Evolutionary conservation across 139 green algal genomes (phyloP), one percentile per base, ranked within the genome.

Genomic region (Prasinococcaceae sp.): DNA sequence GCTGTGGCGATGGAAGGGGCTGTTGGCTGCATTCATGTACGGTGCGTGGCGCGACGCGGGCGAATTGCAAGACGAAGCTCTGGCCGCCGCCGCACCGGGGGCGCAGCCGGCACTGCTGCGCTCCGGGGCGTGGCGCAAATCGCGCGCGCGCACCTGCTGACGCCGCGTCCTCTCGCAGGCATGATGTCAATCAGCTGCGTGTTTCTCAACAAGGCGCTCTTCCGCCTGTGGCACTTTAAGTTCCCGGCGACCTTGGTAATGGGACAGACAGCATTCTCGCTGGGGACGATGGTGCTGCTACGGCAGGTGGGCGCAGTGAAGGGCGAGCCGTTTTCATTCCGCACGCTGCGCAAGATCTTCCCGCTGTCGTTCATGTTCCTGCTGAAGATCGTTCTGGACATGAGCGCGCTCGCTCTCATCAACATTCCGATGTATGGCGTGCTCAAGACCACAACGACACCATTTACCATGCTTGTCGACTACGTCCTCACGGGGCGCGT

Each of bases 381-480:
- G 1, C 28, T 65, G 28, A 75, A 76, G 30, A 39, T 76, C 3
- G 28, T 76, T 4, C 53, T 76, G n/a, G 66, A 75, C 67, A 76
- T 76, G 67, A 58, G 48, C 5, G 66, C 67, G 5, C 37, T 76
- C 27, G 27, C 25, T 6, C 20, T 56, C 4, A 58, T 76, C 12
- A 76, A 76, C 48, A 75, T 76, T 33, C 67, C 67, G 5, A 76
- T 76, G 67, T 76, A 76, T 46, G 66, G 65, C 3, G 58, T 75
- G 32, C 53, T 76, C 26, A 75, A 75, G 52, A 68, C 33, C 39
- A 26, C 65, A 27, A 76, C 67, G n/a, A 75, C 65, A 36, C 65
- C 67, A 23, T 76, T 60, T 44, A 58, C 72, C 29, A 54, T 76
- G 37, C 24, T 70, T 1, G 43, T 75, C 6, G 67, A 76, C 43